These are phyloP conservation scores for Punica granatum DNA, from an alignment of 345 rosid genomes.

Conservation along the genomic window DNA sequence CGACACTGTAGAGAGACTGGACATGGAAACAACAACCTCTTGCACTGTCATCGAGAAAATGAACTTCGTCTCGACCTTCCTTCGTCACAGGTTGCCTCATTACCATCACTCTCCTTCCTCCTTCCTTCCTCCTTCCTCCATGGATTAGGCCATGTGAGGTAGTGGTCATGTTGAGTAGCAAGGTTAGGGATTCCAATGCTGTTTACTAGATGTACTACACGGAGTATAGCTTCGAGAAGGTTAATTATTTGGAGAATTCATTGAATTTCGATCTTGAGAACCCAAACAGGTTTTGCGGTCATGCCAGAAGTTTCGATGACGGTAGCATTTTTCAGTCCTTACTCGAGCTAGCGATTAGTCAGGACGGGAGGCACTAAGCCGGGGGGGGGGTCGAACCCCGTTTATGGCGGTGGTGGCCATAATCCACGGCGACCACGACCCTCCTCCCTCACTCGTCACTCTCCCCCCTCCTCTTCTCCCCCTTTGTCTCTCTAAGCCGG, in stretches of 20 bases:
- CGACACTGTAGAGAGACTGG: background rate
- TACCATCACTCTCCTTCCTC: conserved; percentile 9
- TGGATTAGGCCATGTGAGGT: conserved; percentile 36
- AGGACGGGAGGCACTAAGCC: conserved; percentile 46
- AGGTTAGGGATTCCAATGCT: conserved; percentile 19
- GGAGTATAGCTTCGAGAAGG: conserved; percentile 23
- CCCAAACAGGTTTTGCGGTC: conserved; percentile 15
- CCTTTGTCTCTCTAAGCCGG: too few species aligned
- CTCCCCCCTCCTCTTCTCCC: too few species aligned
- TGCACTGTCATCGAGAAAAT: conserved; percentile 21
- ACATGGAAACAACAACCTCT: conserved; percentile 18
- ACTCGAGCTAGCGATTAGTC: conserved; percentile 43
- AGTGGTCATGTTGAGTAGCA: conserved; percentile 34
- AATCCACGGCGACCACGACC: too few species aligned
- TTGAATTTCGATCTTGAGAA: conserved; percentile 10
- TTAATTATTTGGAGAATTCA: conserved; percentile 13
- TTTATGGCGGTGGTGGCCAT: too few species aligned
- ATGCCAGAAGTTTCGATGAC: background rate
- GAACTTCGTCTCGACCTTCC: conserved; percentile 21
- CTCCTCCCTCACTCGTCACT: too few species aligned
- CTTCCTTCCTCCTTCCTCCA: conserved; percentile 18
- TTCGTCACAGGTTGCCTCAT: conserved; percentile 1
- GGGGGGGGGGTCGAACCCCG: too few species aligned
- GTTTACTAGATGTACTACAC: conserved; percentile 46
- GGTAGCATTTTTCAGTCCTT: conserved; percentile 20